Evolutionary conservation across 352 stramenopile species (phyloP).

Genomic region (Hyaloperonospora arabidopsidis): DNA sequence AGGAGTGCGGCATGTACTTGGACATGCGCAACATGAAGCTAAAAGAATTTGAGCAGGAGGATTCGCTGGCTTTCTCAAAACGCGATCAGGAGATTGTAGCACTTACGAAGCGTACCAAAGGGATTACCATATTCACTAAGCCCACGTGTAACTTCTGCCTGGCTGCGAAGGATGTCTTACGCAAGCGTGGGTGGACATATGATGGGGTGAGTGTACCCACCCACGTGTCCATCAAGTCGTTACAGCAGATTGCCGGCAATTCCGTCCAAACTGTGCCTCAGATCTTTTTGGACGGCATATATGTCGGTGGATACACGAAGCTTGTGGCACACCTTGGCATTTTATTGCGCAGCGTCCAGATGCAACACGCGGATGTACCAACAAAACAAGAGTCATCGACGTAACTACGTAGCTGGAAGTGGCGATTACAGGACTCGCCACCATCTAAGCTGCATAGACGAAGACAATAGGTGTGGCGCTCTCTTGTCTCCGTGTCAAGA

Average conservation of each 20-base stretch:
- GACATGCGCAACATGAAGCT: slow-evolving; percentile 60
- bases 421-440: slow-evolving; percentile 10
- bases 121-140: slow-evolving; percentile 64
- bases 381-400: slow-evolving; percentile 2
- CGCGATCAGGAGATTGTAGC: slow-evolving; percentile 35
- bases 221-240: slow-evolving; percentile 45
- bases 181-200: slow-evolving; percentile 46
- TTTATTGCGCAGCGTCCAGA: slow-evolving; percentile 24
- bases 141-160: slow-evolving; percentile 72
- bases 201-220: slow-evolving; percentile 55
- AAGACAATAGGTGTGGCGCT: slow-evolving; percentile 12
- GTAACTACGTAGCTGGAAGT: slow-evolving; percentile 5
- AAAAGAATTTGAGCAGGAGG: slow-evolving; percentile 39
- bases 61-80: slow-evolving; percentile 42
- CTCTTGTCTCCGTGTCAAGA: slow-evolving; percentile 12
- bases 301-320: slow-evolving; percentile 74
- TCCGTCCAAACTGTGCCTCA: slow-evolving; percentile 69
- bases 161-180: slow-evolving; percentile 53
- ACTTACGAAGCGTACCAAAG: slow-evolving; percentile 38
- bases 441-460: slow-evolving; percentile 2
- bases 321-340: slow-evolving; percentile 59
- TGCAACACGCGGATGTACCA: no score
- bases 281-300: slow-evolving; percentile 70
- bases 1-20: slow-evolving; percentile 81
- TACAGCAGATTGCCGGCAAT: slow-evolving; percentile 51